Conservation (phyloP, 2,329 filamentous ascomycete genomes). For the Colletotrichum destructivum region DNA sequence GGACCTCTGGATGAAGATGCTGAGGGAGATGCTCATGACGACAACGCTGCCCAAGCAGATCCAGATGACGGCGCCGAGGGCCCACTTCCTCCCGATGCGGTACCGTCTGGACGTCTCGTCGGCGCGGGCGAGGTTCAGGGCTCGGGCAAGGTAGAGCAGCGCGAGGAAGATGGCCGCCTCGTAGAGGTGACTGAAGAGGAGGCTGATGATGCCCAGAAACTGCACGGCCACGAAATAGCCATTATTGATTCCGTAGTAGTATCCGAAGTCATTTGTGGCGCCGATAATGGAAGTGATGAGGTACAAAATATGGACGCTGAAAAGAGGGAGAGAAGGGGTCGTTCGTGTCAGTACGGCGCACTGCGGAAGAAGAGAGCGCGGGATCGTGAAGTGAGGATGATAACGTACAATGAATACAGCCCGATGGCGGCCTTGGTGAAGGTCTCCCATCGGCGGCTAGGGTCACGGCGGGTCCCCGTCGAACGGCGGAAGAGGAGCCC, state of each 20-base stretch:
- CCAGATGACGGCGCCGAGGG: conserved; percentile 20
- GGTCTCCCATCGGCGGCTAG: conserved; percentile 45
- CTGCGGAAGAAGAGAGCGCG: conserved; percentile 24
- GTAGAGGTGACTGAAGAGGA: neutral
- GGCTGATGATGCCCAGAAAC: neutral
- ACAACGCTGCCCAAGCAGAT: conserved; percentile 22
- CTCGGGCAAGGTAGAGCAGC: conserved; percentile 37
- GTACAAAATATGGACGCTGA: neutral
- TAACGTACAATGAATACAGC: conserved; percentile 47
- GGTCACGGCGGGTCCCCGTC: conserved; percentile 44
- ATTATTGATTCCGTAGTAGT: neutral
- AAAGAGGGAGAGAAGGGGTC: neutral
- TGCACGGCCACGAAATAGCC: accelerated
- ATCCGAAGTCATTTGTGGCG: too few relatives aligned
- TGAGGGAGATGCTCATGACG: conserved; percentile 21
- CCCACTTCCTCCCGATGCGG: neutral
- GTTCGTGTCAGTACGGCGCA: neutral
- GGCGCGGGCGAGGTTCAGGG: conserved; percentile 19
- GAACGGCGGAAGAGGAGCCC: conserved; percentile 45
- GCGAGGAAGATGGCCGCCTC: conserved; percentile 35
- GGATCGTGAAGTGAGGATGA: neutral
- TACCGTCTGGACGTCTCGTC: neutral
- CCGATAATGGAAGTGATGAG: neutral
- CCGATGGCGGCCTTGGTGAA: conserved; percentile 47
- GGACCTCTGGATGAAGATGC: neutral